Base-by-base conservation (phyloP, 352 stramenopile species). In the Pilasporangium apinafurcum region DNA sequence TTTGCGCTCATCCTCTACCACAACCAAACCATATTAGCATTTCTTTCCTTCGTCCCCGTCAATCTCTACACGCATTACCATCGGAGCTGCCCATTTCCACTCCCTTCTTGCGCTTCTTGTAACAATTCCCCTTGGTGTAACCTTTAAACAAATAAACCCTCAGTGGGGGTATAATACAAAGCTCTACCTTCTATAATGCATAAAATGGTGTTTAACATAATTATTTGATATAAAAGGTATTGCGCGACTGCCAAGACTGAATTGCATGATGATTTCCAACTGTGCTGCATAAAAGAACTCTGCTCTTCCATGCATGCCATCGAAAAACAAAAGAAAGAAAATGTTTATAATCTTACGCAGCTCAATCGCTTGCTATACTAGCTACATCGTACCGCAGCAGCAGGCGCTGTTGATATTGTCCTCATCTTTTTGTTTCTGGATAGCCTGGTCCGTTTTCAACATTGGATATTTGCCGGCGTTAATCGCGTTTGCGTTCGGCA, bases 1-100 rank as follows among this genome's bases (percentile, higher is more conserved):
- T 65, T 87, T 89, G 47, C 68, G 72, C 51, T 86, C 76, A 35
- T 92, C 72, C 36, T 88, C 72, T 86, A 53, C 31, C 29, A n/a
- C n/a, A n/a, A n/a, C n/a, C n/a, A n/a, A n/a, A n/a, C n/a, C n/a
- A n/a, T n/a, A n/a, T n/a, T n/a, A n/a, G n/a, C n/a, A n/a, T n/a
- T n/a, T n/a, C n/a, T n/a, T n/a, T n/a, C n/a, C n/a, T n/a, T n/a
- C n/a, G n/a, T n/a, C n/a, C 21, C 2, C 24, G 4, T 2, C 0
- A 3, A 30, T 6, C 28, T 30, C 9, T 14, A 37, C 14, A 22
- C 13, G 25, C 8, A 22, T 17, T 47, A 89, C 76, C 73, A 44
- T 89, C 76, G 35, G 60, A 82, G 10, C 59, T 84, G 71, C 80
- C 46, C 16, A 65, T 64, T 0, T 22, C 3, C 8, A 8, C 21